phyloP scores from a whole-genome alignment of 192 early-diverging fungal species.

The Podochytrium sp. region DNA sequence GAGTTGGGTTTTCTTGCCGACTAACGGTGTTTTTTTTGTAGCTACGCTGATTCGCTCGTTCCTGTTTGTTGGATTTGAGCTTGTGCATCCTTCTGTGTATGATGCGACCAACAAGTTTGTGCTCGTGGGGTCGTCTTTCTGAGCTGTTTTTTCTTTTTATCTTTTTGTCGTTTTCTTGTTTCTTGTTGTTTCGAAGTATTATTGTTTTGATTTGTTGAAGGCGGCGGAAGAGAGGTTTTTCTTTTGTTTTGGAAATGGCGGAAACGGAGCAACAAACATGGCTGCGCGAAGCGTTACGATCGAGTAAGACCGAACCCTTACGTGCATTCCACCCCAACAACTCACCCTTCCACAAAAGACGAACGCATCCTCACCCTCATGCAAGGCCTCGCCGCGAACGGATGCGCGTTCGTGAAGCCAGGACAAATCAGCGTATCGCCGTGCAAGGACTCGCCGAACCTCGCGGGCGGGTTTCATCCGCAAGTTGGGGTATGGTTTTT shows the following conservation, averaged over 20 bases:
- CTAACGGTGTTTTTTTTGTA: conserved; percentile 5
- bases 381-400: neutral
- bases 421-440: neutral
- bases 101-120: conserved; percentile 23
- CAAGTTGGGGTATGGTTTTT: conserved; percentile 6
- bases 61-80: conserved; percentile 41
- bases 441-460: conserved; percentile 4
- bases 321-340: neutral
- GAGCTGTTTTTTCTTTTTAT: conserved; percentile 13
- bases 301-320: neutral
- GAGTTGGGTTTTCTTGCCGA: neutral
- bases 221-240: too few species aligned
- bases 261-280: neutral
- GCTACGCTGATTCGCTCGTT: conserved; percentile 30
- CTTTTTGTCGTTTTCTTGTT: too few species aligned
- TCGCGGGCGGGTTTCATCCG: conserved; percentile 23
- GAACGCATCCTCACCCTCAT: conserved; percentile 7
- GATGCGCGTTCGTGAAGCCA: conserved; percentile 20
- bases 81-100: conserved; percentile 39
- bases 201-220: too few species aligned
- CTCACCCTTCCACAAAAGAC: neutral
- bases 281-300: neutral
- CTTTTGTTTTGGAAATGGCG: too few species aligned
- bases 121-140: conserved; percentile 30
- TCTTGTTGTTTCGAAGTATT: too few species aligned